Evolutionary conservation across 257 asterid species (phyloP).

Genomic region (Gentiana dahurica): DNA sequence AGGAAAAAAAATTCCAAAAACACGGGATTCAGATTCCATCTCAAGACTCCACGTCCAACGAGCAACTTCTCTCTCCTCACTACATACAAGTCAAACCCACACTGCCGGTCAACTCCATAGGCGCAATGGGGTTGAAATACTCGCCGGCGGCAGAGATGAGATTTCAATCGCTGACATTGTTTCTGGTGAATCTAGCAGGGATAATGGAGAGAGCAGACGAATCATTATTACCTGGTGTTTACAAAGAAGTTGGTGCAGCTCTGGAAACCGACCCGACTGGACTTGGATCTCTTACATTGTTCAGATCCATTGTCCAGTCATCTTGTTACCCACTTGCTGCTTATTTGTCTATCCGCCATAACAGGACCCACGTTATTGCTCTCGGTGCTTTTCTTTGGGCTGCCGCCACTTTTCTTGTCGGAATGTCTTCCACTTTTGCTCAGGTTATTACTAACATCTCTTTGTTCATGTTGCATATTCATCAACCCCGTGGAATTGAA

Average conservation of each 20-base stretch:
- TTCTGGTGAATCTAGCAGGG: slow-evolving; percentile 69
- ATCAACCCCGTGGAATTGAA: neutral
- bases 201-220: slow-evolving; percentile 94
- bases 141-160: slow-evolving; percentile 13
- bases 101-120: no score
- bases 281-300: slow-evolving; percentile 66
- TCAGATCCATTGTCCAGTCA: slow-evolving; percentile 70
- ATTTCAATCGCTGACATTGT: slow-evolving; percentile 45
- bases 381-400: slow-evolving; percentile 89
- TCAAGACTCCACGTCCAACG: no score
- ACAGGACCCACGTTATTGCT: slow-evolving; percentile 61
- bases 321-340: slow-evolving; percentile 87
- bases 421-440: slow-evolving; percentile 50
- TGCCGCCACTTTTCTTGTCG: slow-evolving; percentile 46
- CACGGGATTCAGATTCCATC: no score
- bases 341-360: slow-evolving; percentile 62
- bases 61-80: no score
- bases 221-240: slow-evolving; percentile 72
- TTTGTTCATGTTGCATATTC: neutral
- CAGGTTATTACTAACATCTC: slow-evolving; percentile 27
- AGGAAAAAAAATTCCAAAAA: no score
- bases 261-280: slow-evolving; percentile 85
- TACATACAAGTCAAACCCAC: no score
- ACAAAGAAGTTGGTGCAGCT: slow-evolving; percentile 71
- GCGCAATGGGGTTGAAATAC: no score